Percentiles rank a stretch among this genome's conserved stretches.
These are phyloP conservation scores for Neoboletus brunneissimus DNA, from an alignment of 768 basidiomycete genomes.

Conservation along the genomic window DNA sequence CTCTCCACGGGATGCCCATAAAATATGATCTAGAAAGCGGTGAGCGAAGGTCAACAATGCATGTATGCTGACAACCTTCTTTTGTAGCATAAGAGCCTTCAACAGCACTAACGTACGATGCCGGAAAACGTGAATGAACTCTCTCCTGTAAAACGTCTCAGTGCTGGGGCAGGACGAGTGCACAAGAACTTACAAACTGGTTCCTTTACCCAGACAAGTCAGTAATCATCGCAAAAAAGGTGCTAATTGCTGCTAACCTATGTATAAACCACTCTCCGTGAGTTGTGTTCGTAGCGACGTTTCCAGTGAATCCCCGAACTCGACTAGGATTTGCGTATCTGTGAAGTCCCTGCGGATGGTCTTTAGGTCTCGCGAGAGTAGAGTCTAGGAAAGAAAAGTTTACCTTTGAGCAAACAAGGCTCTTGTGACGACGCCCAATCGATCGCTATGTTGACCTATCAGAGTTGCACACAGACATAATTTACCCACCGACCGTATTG, in stretches of 20 bases:
- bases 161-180: background rate
- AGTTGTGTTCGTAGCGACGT: constrained; percentile 70
- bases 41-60: constrained; percentile 10
- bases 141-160: constrained; percentile 53
- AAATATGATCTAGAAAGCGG: constrained; percentile 76
- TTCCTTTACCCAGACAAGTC: constrained; percentile 45
- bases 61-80: constrained; percentile 54
- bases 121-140: constrained; percentile 90
- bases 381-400: background rate
- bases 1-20: constrained; percentile 95
- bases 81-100: constrained; percentile 92
- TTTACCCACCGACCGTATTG: constrained; percentile 62
- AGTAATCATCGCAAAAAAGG: constrained; percentile 2
- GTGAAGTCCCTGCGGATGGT: constrained; percentile 67
- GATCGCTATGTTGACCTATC: constrained; percentile 57
- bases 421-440: constrained; percentile 89
- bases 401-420: constrained; percentile 86
- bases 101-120: constrained; percentile 91
- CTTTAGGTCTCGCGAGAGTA: background rate
- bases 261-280: constrained; percentile 92
- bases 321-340: constrained; percentile 83
- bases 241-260: constrained; percentile 58
- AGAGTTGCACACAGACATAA: background rate
- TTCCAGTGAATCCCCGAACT: constrained; percentile 80
- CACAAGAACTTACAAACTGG: constrained; percentile 54